Conservation (phyloP, 495 filamentous ascomycete species). For the Glutinoglossum americanum region DNA sequence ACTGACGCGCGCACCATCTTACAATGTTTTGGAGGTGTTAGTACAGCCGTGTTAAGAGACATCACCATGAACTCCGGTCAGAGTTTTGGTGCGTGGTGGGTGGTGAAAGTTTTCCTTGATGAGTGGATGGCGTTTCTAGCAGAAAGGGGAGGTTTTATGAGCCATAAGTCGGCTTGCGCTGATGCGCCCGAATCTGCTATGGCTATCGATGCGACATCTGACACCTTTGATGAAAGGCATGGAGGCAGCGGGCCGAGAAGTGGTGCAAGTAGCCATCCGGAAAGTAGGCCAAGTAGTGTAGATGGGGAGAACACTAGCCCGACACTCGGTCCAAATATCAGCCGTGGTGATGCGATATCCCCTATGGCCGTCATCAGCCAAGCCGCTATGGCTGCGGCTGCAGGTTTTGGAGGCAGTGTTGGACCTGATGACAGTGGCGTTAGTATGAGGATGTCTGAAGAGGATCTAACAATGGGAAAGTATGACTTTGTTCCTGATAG, state of each 20-base stretch:
- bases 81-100: constrained; percentile 93
- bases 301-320: constrained; percentile 13
- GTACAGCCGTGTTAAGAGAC: constrained; percentile 50
- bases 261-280: constrained; percentile 10
- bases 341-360: constrained; percentile 5
- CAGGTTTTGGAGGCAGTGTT: constrained; percentile 7
- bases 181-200: constrained; percentile 22
- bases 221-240: constrained; percentile 4
- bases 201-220: neutral
- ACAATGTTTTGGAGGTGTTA: constrained; percentile 42
- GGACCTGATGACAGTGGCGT: constrained; percentile 49
- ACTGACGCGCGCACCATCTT: constrained; percentile 42
- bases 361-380: constrained; percentile 7
- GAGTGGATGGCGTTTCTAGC: constrained; percentile 88
- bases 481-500: constrained; percentile 19
- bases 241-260: constrained; percentile 4
- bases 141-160: constrained; percentile 81
- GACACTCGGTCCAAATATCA: constrained; percentile 6
- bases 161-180: constrained; percentile 11
- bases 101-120: constrained; percentile 92
- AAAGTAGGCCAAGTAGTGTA: constrained; percentile 14
- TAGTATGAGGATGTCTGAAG: constrained; percentile 38
- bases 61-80: constrained; percentile 62
- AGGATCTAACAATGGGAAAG: constrained; percentile 32
- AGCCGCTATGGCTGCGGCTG: constrained; percentile 14